Base-by-base conservation (phyloP, 2,329 filamentous ascomycete species). In the Knoxdaviesia capensis region DNA sequence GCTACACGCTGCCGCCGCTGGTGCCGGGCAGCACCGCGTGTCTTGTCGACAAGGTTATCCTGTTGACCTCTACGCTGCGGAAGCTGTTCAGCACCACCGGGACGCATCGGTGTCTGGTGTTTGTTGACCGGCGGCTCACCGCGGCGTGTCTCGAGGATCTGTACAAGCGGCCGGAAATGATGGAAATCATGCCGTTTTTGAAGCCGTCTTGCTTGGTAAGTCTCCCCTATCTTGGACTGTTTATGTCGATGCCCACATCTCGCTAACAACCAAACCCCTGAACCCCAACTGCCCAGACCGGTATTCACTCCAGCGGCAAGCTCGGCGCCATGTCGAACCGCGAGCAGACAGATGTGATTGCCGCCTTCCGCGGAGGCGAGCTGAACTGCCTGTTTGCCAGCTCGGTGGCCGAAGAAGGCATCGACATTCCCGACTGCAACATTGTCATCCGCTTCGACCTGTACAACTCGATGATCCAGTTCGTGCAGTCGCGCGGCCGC, bases 391-490 rank as follows among this genome's bases (percentile, higher is more conserved):
- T 81, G 1, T 71, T 81, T 50, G 70, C 76, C 2, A 80, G 76
- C 0, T 75, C 74, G 1, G 71, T 80, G 2, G 75, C 70, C 0
- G 76, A 80, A 50, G 76, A 80, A 52, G 76, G 76, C 1, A 66
- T 80, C 8, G 76, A 80, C 49, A 70, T 80, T 39, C 75, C 76
- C 0, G 72, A 77, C 43, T 80, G 76, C 54, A 78, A 80, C 48
- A 54, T 78, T 1, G 63, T 80, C 31, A 65, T 81, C 45, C 61
- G 87, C 2, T 98, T 94, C 52, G 85, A 96, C 53, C 69, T 93
- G 3, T 94, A 86, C 58, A 68, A 70, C 7, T 94, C 88, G 0
- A 76, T 94, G 57, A 96, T 96, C 41, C 83, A 93, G 53, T 96
- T 94, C 54, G 77, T 96, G 20, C 90, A 98, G 56, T 94, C 87